These are phyloP conservation scores for Filobasidium wieringae DNA, from an alignment of 768 basidiomycete species.

Conservation along the genomic window DNA sequence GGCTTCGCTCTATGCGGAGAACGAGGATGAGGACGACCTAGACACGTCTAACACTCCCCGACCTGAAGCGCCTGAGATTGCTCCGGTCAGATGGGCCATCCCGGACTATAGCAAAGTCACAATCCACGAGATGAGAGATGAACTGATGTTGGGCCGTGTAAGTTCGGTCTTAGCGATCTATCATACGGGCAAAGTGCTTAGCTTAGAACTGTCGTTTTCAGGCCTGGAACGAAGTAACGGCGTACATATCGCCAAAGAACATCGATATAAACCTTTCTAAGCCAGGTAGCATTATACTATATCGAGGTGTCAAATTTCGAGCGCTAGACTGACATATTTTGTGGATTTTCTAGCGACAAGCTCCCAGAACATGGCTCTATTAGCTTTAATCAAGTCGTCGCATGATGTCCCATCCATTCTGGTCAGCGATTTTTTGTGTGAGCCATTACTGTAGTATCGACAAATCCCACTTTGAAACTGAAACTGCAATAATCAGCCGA, in stretches of 20 bases:
- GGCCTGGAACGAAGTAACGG: slow-evolving; percentile 4
- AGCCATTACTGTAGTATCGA: neutral
- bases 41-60: too few relatives aligned
- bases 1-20: neutral
- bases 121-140: neutral
- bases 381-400: neutral
- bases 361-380: neutral
- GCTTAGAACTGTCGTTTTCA: neutral
- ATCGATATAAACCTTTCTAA: neutral
- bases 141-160: neutral
- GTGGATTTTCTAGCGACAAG: neutral
- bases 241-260: slow-evolving; percentile 9
- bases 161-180: too few relatives aligned
- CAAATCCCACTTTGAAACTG: neutral
- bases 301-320: too few relatives aligned
- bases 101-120: neutral
- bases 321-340: too few relatives aligned
- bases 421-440: slow-evolving; percentile 24
- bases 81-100: neutral
- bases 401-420: neutral
- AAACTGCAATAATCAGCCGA: slow-evolving; percentile 14
- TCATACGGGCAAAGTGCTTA: neutral
- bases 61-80: too few relatives aligned
- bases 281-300: too few relatives aligned
- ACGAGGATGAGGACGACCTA: neutral